Evolutionary conservation across 441 rosid genomes (phyloP).

Genomic region (Codiaeum variegatum): DNA sequence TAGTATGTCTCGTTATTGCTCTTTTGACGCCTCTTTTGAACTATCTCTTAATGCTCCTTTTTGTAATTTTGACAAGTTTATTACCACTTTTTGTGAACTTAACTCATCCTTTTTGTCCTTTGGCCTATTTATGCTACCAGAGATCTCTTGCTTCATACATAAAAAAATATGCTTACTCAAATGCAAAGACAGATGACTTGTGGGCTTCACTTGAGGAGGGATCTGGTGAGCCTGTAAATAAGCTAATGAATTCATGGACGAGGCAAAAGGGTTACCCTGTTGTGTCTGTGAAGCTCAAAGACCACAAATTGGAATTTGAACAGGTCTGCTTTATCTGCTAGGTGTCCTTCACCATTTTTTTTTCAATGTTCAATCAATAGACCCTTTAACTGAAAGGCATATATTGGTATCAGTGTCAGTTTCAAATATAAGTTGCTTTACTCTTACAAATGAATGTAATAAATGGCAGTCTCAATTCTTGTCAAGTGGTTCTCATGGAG

Average conservation of each 20-base stretch:
- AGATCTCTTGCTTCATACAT: conserved; percentile 88
- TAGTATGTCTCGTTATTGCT: conserved; percentile 11
- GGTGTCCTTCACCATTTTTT: background rate
- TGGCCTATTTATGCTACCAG: conserved; percentile 37
- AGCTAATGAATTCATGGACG: conserved; percentile 92
- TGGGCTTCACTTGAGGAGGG: conserved; percentile 91
- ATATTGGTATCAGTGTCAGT: background rate
- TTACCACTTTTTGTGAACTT: background rate
- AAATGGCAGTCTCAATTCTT: conserved; percentile 74
- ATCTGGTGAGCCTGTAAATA: conserved; percentile 84
- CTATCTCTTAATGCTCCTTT: background rate
- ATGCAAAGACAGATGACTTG: conserved; percentile 89
- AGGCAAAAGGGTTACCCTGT: conserved; percentile 90
- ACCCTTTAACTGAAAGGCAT: background rate
- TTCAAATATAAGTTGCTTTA: conserved; percentile 12
- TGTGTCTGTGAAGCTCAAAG: conserved; percentile 62
- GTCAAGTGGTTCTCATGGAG: conserved; percentile 71
- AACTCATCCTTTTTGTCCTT: conserved; percentile 8
- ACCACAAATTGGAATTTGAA: conserved; percentile 74
- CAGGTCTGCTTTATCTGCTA: conserved; percentile 49
- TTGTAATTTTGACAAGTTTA: conserved; percentile 9
- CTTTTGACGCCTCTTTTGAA: background rate
- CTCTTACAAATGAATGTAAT: conserved; percentile 26
- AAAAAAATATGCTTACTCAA: conserved; percentile 66
- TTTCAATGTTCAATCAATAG: background rate